Evolutionary conservation across 139 green algal genomes (phyloP).

Genomic region (Chlamydomonas sp.): DNA sequence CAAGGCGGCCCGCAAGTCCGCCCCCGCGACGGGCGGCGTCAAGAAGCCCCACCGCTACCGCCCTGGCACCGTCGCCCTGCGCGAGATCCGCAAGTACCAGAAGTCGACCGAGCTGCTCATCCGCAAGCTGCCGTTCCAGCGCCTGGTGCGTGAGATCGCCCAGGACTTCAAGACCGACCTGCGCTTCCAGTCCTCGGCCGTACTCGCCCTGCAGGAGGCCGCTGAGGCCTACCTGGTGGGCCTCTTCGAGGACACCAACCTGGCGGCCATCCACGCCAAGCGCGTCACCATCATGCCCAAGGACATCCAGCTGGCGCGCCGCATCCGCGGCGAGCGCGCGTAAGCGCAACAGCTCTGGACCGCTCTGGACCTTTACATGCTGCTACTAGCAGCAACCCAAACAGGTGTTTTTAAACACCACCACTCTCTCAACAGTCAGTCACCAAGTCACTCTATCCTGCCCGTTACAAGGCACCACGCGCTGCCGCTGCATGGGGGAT

Average conservation of each 20-base stretch:
- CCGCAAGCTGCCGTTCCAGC: slow-evolving; percentile 93
- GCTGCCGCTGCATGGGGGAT: too few relatives aligned
- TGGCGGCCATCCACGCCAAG: slow-evolving; percentile 84
- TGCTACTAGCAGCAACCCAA: too few relatives aligned
- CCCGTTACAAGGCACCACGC: too few relatives aligned
- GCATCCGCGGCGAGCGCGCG: too few relatives aligned
- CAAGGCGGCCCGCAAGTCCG: slow-evolving; percentile 44
- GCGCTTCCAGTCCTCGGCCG: slow-evolving; percentile 86
- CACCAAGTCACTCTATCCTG: too few relatives aligned
- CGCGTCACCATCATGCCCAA: slow-evolving; percentile 93
- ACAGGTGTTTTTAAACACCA: too few relatives aligned
- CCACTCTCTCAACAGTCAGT: too few relatives aligned
- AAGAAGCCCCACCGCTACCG: too few relatives aligned
- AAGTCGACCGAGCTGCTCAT: slow-evolving; percentile 91
- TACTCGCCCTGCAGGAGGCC: slow-evolving; percentile 92
- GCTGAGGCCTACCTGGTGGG: slow-evolving; percentile 96
- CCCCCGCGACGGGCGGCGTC: too few relatives aligned
- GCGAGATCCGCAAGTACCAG: slow-evolving; percentile 92
- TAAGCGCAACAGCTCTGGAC: too few relatives aligned
- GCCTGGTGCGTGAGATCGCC: slow-evolving; percentile 92
- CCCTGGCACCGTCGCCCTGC: slow-evolving; percentile 49
- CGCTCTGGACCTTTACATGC: too few relatives aligned
- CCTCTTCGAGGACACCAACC: slow-evolving; percentile 91
- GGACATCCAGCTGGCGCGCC: slow-evolving; percentile 88
- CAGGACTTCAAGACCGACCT: slow-evolving; percentile 97